Conservation (phyloP, 306 rosid species). For the Elaeagnus macrophylla region DNA sequence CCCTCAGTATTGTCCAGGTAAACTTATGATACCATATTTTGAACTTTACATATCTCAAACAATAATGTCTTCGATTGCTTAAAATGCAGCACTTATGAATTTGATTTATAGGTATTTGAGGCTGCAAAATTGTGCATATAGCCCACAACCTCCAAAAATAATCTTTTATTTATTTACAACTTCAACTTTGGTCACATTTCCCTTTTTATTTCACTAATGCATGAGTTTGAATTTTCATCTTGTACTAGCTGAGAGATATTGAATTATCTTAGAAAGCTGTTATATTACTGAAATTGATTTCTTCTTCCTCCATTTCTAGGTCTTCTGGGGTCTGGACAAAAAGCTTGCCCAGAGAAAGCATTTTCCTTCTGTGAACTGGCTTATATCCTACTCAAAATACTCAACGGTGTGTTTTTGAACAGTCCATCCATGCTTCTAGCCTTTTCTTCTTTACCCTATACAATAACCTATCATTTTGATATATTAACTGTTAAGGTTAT, state of each 20-base stretch:
- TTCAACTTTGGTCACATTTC: background rate
- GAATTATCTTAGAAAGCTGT: background rate
- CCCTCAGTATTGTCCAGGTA: constrained; percentile 99
- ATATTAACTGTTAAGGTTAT: background rate
- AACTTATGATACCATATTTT: constrained; percentile 4
- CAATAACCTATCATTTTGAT: background rate
- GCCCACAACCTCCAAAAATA: too few relatives aligned
- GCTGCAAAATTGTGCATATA: too few relatives aligned
- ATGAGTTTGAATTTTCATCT: background rate
- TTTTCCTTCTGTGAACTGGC: constrained; percentile 99
- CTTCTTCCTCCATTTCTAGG: constrained; percentile 36
- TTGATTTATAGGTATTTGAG: too few relatives aligned
- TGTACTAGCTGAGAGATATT: background rate
- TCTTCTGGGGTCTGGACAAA: constrained; percentile 99
- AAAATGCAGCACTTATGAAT: too few relatives aligned
- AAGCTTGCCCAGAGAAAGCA: constrained; percentile 99
- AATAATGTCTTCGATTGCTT: too few relatives aligned
- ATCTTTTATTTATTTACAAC: too few relatives aligned
- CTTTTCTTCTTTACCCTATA: background rate
- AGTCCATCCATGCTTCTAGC: constrained; percentile 6
- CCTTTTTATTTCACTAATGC: background rate
- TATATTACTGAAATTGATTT: background rate
- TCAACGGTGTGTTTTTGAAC: constrained; percentile 50
- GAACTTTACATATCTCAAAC: background rate
- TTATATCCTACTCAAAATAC: constrained; percentile 93